Conservation (phyloP, 2,329 filamentous ascomycete species). For the Elsinoe ampelina region DNA sequence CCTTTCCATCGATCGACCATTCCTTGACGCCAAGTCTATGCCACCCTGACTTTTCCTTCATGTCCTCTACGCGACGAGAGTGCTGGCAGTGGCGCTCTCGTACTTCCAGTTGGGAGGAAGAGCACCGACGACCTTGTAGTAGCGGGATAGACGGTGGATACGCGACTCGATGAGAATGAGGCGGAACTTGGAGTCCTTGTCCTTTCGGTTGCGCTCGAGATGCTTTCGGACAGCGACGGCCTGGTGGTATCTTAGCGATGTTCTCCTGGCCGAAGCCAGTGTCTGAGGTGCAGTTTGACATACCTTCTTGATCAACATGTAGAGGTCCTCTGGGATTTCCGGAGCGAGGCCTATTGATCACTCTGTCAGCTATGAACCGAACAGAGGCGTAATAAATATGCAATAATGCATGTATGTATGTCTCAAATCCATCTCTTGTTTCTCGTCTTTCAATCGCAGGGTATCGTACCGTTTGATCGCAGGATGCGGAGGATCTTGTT, state of each 20-base stretch:
- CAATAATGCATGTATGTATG: constrained; percentile 16
- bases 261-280: background rate
- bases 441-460: constrained; percentile 31
- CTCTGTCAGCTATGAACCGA: constrained; percentile 37
- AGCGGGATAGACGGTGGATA: constrained; percentile 98
- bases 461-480: constrained; percentile 85
- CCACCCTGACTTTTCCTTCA: background rate
- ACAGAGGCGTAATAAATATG: constrained; percentile 34
- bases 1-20: background rate
- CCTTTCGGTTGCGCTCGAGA: constrained; percentile 99
- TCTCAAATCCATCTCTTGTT: constrained; percentile 22
- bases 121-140: constrained; percentile 94
- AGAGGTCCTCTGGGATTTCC: constrained; percentile 98
- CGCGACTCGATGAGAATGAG: constrained; percentile 99
- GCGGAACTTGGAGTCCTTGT: constrained; percentile 99
- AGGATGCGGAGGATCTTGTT: constrained; percentile 99
- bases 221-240: constrained; percentile 99
- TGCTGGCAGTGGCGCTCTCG: constrained; percentile 93
- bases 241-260: constrained; percentile 35
- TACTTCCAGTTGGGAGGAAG: constrained; percentile 95
- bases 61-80: constrained; percentile 71
- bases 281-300: constrained; percentile 19
- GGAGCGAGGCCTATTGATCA: constrained; percentile 80
- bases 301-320: constrained; percentile 99
- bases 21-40: background rate